These are phyloP conservation scores for Calonectria naviculata DNA, from an alignment of 2,329 filamentous ascomycete genomes.

Conservation along the genomic window DNA sequence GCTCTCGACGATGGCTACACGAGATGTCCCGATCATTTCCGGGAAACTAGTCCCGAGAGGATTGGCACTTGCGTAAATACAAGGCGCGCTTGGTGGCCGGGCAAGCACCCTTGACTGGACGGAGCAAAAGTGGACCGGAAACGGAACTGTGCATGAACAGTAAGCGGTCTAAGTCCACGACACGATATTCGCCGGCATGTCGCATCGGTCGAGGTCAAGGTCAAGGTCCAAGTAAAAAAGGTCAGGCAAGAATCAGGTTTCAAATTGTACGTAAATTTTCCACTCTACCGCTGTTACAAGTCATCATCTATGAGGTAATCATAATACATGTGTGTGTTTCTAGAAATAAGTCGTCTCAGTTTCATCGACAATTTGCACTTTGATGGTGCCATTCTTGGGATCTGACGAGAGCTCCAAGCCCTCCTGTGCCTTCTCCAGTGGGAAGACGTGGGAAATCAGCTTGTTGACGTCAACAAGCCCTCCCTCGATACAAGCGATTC, in stretches of 20 bases:
- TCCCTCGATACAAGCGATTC: slow-evolving; percentile 69
- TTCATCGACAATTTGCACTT: slow-evolving; percentile 50
- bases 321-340: slow-evolving; percentile 2
- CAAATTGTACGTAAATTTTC: not conserved
- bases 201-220: too few relatives aligned
- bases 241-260: not conserved
- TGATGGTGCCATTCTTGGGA: slow-evolving; percentile 47
- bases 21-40: slow-evolving; percentile 1
- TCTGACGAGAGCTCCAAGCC: slow-evolving; percentile 51
- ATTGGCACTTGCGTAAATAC: not conserved
- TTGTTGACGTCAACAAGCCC: slow-evolving; percentile 70
- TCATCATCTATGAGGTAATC: slow-evolving; percentile 2
- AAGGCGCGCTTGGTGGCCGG: not conserved
- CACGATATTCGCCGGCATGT: not conserved
- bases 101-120: not conserved
- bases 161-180: not conserved
- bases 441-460: slow-evolving; percentile 69
- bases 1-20: not conserved
- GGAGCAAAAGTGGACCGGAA: slow-evolving; percentile 9
- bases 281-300: slow-evolving; percentile 7
- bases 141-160: slow-evolving; percentile 1
- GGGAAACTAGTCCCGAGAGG: not conserved
- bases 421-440: slow-evolving; percentile 70
- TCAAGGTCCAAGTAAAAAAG: not conserved
- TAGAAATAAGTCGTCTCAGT: slow-evolving; percentile 38